A percentile compares a stretch with the other conserved stretches of the same genome.
Evolutionary conservation across 495 filamentous ascomycete species (phyloP).

Genomic region (Podospora australis): DNA sequence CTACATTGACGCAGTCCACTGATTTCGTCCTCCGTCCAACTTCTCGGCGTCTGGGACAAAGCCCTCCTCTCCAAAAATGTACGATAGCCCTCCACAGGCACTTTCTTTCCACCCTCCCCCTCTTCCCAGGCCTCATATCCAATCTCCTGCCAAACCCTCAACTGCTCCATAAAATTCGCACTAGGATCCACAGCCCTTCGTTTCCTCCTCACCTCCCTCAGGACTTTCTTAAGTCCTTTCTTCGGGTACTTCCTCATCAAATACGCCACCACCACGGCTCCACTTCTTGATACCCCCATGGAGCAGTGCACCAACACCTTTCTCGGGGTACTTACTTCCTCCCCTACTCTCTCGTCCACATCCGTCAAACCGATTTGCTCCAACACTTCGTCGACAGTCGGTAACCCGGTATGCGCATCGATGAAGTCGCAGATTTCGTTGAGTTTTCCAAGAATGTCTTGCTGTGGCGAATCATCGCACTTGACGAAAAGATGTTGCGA

Average conservation of each 20-base stretch:
- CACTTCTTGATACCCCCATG: neutral
- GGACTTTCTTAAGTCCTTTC: neutral
- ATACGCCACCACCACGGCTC: neutral
- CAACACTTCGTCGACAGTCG: neutral
- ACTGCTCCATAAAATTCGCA: conserved; percentile 12
- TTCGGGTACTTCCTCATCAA: neutral
- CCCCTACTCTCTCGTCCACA: conserved; percentile 5
- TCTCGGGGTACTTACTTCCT: too few relatives aligned
- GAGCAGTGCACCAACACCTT: neutral
- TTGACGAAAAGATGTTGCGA: conserved; percentile 29
- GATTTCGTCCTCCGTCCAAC: too few relatives aligned
- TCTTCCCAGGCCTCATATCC: conserved; percentile 15
- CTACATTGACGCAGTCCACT: too few relatives aligned
- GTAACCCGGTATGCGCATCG: conserved; percentile 12
- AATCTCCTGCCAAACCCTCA: conserved; percentile 13
- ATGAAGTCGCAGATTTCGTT: conserved; percentile 37
- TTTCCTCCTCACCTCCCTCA: neutral
- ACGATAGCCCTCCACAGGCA: conserved; percentile 9
- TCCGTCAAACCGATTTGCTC: conserved; percentile 4
- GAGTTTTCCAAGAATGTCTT: conserved; percentile 31
- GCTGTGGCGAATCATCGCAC: conserved; percentile 30
- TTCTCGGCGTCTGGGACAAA: too few relatives aligned
- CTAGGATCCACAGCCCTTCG: neutral
- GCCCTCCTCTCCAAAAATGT: neutral
- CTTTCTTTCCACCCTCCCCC: neutral